A percentile compares a stretch with the other conserved stretches of the same genome.
phyloP scores from a whole-genome alignment of 2,329 filamentous ascomycete species.

The Tolypocladium guangdongense region DNA sequence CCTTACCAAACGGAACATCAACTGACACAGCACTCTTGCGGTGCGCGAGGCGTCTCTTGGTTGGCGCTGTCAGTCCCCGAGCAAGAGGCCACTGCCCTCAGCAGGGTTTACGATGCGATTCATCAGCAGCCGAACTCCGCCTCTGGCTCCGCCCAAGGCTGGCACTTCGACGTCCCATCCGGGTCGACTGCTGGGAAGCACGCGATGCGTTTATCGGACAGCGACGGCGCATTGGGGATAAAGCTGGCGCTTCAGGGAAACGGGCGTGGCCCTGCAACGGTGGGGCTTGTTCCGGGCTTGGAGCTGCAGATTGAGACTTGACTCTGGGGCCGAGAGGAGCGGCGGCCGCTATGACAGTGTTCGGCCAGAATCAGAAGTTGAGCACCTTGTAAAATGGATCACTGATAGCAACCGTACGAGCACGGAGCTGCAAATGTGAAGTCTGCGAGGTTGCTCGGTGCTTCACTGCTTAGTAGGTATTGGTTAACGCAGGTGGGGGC shows the following conservation, averaged over 20 bases:
- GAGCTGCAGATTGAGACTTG: slow-evolving; percentile 7
- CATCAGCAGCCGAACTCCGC: slow-evolving; percentile 4
- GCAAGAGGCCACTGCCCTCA: slow-evolving; percentile 8
- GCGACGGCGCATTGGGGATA: slow-evolving; percentile 2
- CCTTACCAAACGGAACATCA: slow-evolving; percentile 23
- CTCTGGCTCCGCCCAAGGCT: not conserved
- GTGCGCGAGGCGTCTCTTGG: slow-evolving; percentile 37
- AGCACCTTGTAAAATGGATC: too few species aligned
- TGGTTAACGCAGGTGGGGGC: too few species aligned
- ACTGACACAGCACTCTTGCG: slow-evolving; percentile 35
- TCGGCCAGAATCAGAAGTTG: too few species aligned
- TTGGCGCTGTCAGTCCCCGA: slow-evolving; percentile 26
- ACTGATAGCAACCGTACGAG: too few species aligned
- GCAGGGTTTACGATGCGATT: slow-evolving; percentile 17
- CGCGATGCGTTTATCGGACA: not conserved
- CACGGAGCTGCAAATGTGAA: too few species aligned
- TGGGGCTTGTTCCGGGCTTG: slow-evolving; percentile 10
- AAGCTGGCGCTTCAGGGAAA: slow-evolving; percentile 7
- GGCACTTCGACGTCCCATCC: slow-evolving; percentile 7
- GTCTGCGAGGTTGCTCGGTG: too few species aligned
- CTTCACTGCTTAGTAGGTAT: too few species aligned
- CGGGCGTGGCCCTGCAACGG: slow-evolving; percentile 4
- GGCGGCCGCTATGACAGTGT: too few species aligned
- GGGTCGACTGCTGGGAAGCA: slow-evolving; percentile 3
- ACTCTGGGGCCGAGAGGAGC: not conserved